Base-by-base conservation (phyloP, 1,139 yeast species). In the Suhomyces terraborum region DNA sequence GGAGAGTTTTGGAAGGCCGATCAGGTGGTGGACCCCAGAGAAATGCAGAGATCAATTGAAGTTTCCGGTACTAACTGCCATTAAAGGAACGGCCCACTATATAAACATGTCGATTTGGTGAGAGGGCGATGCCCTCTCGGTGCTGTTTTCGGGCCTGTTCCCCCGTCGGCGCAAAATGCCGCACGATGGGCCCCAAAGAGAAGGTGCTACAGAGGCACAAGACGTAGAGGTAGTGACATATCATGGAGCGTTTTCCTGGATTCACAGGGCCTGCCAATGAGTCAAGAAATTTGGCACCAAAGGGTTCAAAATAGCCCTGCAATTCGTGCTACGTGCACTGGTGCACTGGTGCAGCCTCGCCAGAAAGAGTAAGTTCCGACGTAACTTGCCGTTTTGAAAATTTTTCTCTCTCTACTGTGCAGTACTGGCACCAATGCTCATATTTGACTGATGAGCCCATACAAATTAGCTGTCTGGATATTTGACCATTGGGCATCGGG, bases 41-140 rank as follows among this genome's bases (percentile, higher is more conserved):
- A 13, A 19, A 19, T 20, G 23, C 9, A n/a, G n/a, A n/a, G n/a
- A n/a, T n/a, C n/a, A 17, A 17, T 17, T 20, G 31, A 28, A 20
- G 22, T 16, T 20, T 33, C 41, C 41, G 41, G 41, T 38, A 28
- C 33, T 2, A 29, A 27, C 41, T 38, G 41, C 41, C 41, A 9
- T 38, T 38, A 38, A 31, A 28, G 41, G 37, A 33, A 8, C 14
- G 12, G 13, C 8, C 22, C 16, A 16, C 31, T 38, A 34, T 38
- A 18, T 34, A 38, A 38, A 29, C 29, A 12, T 13, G 26, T 8
- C 22, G 16, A 24, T 26, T 8, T 17, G 17, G 9, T 16, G 4
- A 14, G 27, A 4, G 6, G 9, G 22, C 29, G 36, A 32, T 32
- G 36, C 22, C 21, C 23, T 10, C n/a, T 19, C 16, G n/a, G 23